Percentiles rank a stretch among this genome's conserved stretches.
Evolutionary conservation across 805 yeast genomes (phyloP).

Genomic region (Candida easanensis): DNA sequence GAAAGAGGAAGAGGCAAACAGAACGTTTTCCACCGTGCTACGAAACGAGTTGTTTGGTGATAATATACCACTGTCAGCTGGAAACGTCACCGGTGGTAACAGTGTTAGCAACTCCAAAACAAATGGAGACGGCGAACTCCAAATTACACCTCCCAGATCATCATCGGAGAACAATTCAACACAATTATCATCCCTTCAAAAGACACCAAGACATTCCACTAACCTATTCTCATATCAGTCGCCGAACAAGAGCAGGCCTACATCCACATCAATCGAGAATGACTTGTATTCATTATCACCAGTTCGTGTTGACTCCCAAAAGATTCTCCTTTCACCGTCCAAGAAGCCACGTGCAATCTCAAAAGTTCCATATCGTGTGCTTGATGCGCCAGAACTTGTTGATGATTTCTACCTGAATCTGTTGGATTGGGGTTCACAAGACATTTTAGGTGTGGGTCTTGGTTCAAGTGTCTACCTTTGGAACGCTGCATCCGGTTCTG

Average conservation of each 20-base stretch:
- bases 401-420: slow-evolving; percentile 88
- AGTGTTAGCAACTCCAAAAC: slow-evolving; percentile 26
- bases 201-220: slow-evolving; percentile 39
- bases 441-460: slow-evolving; percentile 84
- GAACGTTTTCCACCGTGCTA: slow-evolving; percentile 81
- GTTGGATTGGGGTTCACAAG: slow-evolving; percentile 94
- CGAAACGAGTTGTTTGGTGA: slow-evolving; percentile 92
- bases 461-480: slow-evolving; percentile 87
- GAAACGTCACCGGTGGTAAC: slow-evolving; percentile 23
- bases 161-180: slow-evolving; percentile 19
- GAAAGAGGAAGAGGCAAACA: slow-evolving; percentile 78
- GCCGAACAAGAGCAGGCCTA: slow-evolving; percentile 60
- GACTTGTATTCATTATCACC: slow-evolving; percentile 82
- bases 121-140: slow-evolving; percentile 28
- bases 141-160: slow-evolving; percentile 33
- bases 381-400: slow-evolving; percentile 93
- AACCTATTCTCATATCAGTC: slow-evolving; percentile 75
- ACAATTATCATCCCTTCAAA: slow-evolving; percentile 20
- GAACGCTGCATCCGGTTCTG: slow-evolving; percentile 84
- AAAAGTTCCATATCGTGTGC: slow-evolving; percentile 85
- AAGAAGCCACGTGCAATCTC: slow-evolving; percentile 75
- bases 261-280: slow-evolving; percentile 57
- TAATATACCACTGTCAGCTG: slow-evolving; percentile 50
- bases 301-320: slow-evolving; percentile 84
- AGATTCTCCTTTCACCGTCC: slow-evolving; percentile 74